A percentile compares a stretch with the other conserved stretches of the same genome.
Conservation (phyloP, 306 rosid genomes). For the Medicago ruthenica region DNA sequence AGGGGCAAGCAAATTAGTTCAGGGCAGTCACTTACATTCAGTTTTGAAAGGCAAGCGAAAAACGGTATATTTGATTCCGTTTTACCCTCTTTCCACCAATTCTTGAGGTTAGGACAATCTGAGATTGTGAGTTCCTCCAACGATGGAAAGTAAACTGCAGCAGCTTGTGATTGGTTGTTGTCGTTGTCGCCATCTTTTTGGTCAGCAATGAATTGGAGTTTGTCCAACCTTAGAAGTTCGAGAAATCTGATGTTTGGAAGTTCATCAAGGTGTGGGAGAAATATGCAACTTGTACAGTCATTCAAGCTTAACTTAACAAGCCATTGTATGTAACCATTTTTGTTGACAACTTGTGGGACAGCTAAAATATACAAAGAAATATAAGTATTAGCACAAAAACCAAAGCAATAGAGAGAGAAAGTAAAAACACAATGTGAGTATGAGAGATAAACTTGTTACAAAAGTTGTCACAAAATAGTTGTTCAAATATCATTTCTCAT, state of each 20-base stretch:
- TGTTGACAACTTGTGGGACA: too few relatives aligned
- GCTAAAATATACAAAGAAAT: too few relatives aligned
- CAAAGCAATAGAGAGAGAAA: too few relatives aligned
- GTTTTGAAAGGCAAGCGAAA: not conserved
- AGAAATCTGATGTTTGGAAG: not conserved
- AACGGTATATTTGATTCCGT: not conserved
- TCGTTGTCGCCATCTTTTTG: too few relatives aligned
- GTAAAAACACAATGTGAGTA: too few relatives aligned
- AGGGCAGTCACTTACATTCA: not conserved
- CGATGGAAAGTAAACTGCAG: not conserved
- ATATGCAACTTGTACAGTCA: not conserved
- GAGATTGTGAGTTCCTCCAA: not conserved
- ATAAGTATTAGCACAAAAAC: too few relatives aligned
- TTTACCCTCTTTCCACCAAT: not conserved
- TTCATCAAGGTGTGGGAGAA: not conserved
- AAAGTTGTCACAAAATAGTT: too few relatives aligned
- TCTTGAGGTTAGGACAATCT: not conserved
- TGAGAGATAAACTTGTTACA: too few relatives aligned
- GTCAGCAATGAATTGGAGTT: not conserved
- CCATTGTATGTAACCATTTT: too few relatives aligned
- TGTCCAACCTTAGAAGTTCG: not conserved
- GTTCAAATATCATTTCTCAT: too few relatives aligned
- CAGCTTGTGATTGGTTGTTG: too few relatives aligned
- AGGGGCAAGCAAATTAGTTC: not conserved
- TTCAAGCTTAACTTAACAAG: not conserved